A percentile compares a stretch with the other conserved stretches of the same genome.
Conservation (phyloP, 176 grass and related monocot genomes). For the Oryza punctata region DNA sequence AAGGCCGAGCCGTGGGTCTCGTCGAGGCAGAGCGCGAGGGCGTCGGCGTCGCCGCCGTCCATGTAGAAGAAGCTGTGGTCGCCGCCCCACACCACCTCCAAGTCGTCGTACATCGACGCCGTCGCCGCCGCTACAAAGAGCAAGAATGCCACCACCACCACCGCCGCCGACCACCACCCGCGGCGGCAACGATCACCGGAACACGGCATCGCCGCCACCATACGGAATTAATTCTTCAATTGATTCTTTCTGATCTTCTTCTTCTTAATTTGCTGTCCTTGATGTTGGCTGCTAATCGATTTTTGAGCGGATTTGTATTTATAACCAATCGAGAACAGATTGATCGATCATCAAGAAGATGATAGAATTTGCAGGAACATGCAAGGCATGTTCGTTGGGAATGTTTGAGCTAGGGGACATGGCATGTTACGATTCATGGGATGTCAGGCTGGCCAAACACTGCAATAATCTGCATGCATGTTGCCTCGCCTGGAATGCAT, state of each 20-base stretch:
- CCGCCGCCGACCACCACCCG: neutral
- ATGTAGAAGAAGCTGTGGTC: constrained; percentile 46
- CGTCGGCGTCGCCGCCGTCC: neutral
- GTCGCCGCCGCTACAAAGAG: neutral
- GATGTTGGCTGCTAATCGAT: neutral
- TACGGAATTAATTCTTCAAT: neutral
- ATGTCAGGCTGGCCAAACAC: constrained; percentile 27
- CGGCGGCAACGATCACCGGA: neutral
- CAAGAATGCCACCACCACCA: neutral
- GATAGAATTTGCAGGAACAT: neutral
- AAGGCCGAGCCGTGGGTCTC: constrained; percentile 58
- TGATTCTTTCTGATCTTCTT: neutral
- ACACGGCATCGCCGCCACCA: constrained; percentile 3
- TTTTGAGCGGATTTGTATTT: neutral
- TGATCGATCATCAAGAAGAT: neutral
- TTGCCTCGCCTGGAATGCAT: neutral
- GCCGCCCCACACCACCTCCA: constrained; percentile 36
- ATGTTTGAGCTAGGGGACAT: neutral
- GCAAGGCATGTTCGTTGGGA: constrained; percentile 19
- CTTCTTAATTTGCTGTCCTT: neutral
- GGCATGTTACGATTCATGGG: constrained; percentile 40
- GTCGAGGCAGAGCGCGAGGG: constrained; percentile 46
- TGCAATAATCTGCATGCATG: neutral
- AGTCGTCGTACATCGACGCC: constrained; percentile 7
- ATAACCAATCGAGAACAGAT: neutral